phyloP scores from a whole-genome alignment of 371 early-diverging fungal species.

The Mucor velutinosus region DNA sequence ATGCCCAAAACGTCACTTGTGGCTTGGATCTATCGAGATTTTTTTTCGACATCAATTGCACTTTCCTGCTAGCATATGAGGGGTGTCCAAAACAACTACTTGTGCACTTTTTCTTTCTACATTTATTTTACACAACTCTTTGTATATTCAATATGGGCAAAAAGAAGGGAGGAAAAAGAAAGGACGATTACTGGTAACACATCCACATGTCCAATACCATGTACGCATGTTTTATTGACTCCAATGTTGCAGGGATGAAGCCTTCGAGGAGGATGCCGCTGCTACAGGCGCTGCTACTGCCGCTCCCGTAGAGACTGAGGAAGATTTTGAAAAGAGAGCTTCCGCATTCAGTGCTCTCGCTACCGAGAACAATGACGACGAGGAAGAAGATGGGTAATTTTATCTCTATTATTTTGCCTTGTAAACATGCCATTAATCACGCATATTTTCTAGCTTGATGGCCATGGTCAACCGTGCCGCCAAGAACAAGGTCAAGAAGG shows the following conservation, averaged over 20 bases:
- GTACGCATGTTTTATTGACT: neutral
- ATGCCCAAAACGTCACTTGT: neutral
- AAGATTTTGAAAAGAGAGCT: conserved; percentile 38
- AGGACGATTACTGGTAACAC: conserved; percentile 55
- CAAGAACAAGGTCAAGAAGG: conserved; percentile 53
- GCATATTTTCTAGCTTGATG: conserved; percentile 40
- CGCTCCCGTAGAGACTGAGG: conserved; percentile 36
- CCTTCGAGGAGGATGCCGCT: conserved; percentile 37
- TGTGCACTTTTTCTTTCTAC: conserved; percentile 29
- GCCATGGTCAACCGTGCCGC: conserved; percentile 54
- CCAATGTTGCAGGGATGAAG: conserved; percentile 23
- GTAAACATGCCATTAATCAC: neutral
- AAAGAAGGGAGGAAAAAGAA: conserved; percentile 54
- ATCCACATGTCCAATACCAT: neutral
- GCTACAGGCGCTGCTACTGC: conserved; percentile 36
- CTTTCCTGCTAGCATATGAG: neutral
- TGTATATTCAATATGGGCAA: conserved; percentile 41
- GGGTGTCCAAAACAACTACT: neutral
- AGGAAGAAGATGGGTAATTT: conserved; percentile 39
- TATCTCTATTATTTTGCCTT: too few species aligned
- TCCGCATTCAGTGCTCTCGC: conserved; percentile 37
- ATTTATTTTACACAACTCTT: conserved; percentile 19
- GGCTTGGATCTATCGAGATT: neutral
- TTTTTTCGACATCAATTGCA: neutral
- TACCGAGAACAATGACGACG: conserved; percentile 36